Percentiles rank a stretch among this genome's conserved stretches.
These are phyloP conservation scores for Hanseniaspora opuntiae DNA, from an alignment of 805 yeast species.

Conservation along the genomic window DNA sequence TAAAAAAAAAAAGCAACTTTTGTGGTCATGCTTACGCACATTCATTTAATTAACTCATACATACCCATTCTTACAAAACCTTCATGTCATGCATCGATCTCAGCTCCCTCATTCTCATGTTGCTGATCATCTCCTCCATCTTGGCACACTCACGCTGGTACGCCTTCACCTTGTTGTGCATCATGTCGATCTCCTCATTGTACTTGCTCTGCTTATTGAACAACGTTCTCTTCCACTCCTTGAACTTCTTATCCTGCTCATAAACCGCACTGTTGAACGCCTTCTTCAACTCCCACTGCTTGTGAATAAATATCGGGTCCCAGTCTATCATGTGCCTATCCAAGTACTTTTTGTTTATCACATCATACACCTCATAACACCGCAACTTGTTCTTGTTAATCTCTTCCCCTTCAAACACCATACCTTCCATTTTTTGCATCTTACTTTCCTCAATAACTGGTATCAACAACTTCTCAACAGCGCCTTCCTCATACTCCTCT, in stretches of 20 bases:
- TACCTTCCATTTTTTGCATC: not conserved
- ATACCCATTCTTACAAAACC: not conserved
- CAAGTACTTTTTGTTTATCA: conserved; percentile 26
- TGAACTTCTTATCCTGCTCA: conserved; percentile 43
- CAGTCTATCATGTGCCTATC: conserved; percentile 31
- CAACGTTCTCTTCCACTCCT: conserved; percentile 47
- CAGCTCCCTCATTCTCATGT: not conserved
- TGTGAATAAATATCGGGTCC: conserved; percentile 35
- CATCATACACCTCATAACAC: conserved; percentile 29
- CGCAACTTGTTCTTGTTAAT: conserved; percentile 25
- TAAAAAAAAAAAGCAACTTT: not conserved
- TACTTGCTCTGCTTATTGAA: conserved; percentile 41
- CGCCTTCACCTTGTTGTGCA: conserved; percentile 27
- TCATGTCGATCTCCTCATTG: conserved; percentile 39
- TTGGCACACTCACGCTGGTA: conserved; percentile 26
- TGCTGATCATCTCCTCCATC: conserved; percentile 15
- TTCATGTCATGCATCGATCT: not conserved
- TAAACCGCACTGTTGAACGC: conserved; percentile 32
- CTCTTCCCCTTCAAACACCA: conserved; percentile 15
- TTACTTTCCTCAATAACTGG: conserved; percentile 10
- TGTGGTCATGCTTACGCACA: not conserved
- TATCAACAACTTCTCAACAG: not conserved
- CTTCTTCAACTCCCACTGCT: conserved; percentile 32
- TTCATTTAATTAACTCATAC: not conserved
- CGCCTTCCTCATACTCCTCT: conserved; percentile 8